phyloP scores from a whole-genome alignment of 768 basidiomycete genomes.

The Boletus rubescentipes region DNA sequence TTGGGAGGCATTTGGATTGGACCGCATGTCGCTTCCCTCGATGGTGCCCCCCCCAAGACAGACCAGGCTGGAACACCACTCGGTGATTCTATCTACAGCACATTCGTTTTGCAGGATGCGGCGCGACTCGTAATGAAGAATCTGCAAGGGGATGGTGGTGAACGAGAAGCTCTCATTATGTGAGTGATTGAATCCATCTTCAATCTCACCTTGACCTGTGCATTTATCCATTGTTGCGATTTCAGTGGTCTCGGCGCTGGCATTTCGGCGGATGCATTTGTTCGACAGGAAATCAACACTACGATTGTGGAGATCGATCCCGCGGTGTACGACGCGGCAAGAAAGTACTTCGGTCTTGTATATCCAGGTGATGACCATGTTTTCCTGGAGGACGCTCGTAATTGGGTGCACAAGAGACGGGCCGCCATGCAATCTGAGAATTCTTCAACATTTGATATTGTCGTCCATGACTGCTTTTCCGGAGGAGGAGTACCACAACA shows the following conservation, averaged over 20 bases:
- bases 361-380: constrained; percentile 58
- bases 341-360: constrained; percentile 75
- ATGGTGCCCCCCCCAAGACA: constrained; percentile 39
- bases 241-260: constrained; percentile 86
- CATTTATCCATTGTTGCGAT: background rate
- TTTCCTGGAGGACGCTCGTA: constrained; percentile 75
- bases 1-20: constrained; percentile 81
- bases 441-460: constrained; percentile 53
- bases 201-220: constrained; percentile 5
- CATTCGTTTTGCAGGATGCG: constrained; percentile 88
- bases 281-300: constrained; percentile 63
- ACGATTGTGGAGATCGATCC: constrained; percentile 95
- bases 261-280: constrained; percentile 74
- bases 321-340: constrained; percentile 81
- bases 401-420: constrained; percentile 55
- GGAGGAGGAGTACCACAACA: constrained; percentile 89
- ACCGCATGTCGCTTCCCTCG: constrained; percentile 42
- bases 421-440: constrained; percentile 25
- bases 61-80: constrained; percentile 56
- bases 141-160: constrained; percentile 33
- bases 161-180: constrained; percentile 66
- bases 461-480: constrained; percentile 92
- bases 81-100: constrained; percentile 79
- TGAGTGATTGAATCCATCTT: constrained; percentile 34
- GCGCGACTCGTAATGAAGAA: constrained; percentile 65